These are phyloP conservation scores for Phytophthora lateralis DNA, from an alignment of 352 stramenopile genomes.

Conservation along the genomic window DNA sequence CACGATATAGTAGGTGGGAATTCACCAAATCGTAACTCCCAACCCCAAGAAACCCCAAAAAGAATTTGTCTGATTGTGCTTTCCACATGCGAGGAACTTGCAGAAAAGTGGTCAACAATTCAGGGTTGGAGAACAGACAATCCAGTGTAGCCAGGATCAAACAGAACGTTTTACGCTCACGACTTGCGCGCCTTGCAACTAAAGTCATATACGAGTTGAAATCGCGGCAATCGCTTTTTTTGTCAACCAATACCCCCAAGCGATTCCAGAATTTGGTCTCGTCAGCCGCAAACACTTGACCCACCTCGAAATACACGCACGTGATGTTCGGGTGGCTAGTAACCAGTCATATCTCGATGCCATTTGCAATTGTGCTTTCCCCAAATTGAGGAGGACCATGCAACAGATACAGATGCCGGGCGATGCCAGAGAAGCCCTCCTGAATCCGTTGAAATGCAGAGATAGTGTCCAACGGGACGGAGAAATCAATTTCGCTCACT, in stretches of 20 bases:
- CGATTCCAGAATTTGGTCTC: conserved; percentile 2
- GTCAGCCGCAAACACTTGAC: neutral
- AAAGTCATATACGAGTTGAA: conserved; percentile 4
- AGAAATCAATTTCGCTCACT: neutral
- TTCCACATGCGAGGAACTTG: conserved; percentile 12
- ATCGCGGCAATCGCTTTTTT: conserved; percentile 1
- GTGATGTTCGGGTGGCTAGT: neutral
- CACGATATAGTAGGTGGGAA: neutral
- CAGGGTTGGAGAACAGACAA: neutral
- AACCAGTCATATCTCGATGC: neutral
- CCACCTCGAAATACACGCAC: conserved; percentile 2
- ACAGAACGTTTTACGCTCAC: neutral
- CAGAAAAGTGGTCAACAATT: conserved; percentile 5
- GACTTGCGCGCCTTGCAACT: neutral
- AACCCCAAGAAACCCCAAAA: conserved; percentile 13
- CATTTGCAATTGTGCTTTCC: conserved; percentile 12
- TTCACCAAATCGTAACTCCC: conserved; percentile 6
- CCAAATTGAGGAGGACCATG: conserved; percentile 32
- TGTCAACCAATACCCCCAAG: conserved; percentile 2
- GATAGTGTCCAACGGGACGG: neutral
- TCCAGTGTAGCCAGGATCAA: conserved; percentile 8
- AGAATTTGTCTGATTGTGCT: neutral
- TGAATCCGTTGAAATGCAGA: conserved; percentile 3
- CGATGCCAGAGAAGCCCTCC: conserved; percentile 2
- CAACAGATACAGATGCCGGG: conserved; percentile 12